Evolutionary conservation across 1,284 basidiomycete species (phyloP).

Genomic region (Ceratobasidium sp.): DNA sequence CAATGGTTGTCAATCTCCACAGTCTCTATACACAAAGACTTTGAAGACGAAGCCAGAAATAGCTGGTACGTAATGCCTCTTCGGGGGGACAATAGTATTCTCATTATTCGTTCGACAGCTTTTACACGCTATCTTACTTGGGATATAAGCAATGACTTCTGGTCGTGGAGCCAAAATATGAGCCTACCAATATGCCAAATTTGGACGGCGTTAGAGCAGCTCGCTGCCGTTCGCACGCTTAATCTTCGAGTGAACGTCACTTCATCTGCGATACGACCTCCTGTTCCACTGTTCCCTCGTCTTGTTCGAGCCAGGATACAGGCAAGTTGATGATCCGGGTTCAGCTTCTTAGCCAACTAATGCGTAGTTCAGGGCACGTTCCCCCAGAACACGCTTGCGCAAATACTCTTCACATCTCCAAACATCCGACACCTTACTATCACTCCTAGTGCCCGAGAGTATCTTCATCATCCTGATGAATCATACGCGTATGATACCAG

Average conservation of each 20-base stretch:
- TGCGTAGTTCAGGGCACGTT: constrained; percentile 5
- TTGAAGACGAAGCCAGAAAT: constrained; percentile 8
- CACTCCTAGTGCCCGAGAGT: background rate
- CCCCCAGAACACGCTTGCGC: background rate
- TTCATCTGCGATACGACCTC: background rate
- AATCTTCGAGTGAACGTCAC: background rate
- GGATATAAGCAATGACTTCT: constrained; percentile 1
- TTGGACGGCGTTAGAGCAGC: constrained; percentile 10
- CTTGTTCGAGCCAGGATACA: constrained; percentile 8
- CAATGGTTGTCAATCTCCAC: background rate
- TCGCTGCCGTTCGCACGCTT: constrained; percentile 3
- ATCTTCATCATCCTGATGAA: constrained; percentile 1
- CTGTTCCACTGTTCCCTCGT: background rate
- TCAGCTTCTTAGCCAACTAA: background rate
- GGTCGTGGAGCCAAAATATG: background rate
- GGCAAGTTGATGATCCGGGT: background rate
- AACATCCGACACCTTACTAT: constrained; percentile 7
- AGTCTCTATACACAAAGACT: background rate
- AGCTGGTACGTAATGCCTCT: background rate
- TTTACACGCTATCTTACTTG: constrained; percentile 6
- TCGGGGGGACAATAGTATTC: background rate
- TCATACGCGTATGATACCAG: constrained; percentile 1
- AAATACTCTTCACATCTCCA: constrained; percentile 6
- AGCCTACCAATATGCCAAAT: constrained; percentile 5
- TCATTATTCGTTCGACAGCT: background rate